phyloP scores from a whole-genome alignment of 305 asterid genomes.

The Withania somnifera region DNA sequence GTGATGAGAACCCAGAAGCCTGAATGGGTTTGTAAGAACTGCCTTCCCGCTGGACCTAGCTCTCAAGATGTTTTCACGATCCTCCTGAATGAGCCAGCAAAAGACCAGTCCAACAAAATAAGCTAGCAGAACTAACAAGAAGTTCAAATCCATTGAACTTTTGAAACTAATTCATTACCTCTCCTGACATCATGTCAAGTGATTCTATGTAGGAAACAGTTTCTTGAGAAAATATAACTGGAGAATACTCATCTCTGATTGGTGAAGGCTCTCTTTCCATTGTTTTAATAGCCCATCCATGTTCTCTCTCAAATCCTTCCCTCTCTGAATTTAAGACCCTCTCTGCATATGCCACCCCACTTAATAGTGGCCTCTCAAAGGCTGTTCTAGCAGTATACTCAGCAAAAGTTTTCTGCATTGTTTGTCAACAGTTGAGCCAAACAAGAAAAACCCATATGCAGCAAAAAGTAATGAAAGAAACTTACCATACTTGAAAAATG shows the following conservation, averaged over 20 bases:
- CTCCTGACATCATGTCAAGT: constrained; percentile 98
- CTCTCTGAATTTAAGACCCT: constrained; percentile 58
- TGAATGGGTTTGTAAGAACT: constrained; percentile 84
- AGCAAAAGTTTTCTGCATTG: constrained; percentile 76
- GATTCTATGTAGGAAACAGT: constrained; percentile 80
- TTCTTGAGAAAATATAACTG: constrained; percentile 86
- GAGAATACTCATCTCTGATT: constrained; percentile 75
- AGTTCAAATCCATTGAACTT: not conserved
- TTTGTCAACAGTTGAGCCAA: too few relatives aligned
- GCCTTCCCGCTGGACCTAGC: constrained; percentile 92
- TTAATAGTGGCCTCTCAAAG: constrained; percentile 88
- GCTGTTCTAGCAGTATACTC: constrained; percentile 88
- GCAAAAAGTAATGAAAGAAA: too few relatives aligned
- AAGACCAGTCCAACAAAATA: constrained; percentile 4
- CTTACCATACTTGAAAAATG: too few relatives aligned
- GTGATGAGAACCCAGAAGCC: constrained; percentile 67
- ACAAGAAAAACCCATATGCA: too few relatives aligned
- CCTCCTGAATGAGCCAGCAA: constrained; percentile 48
- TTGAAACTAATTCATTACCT: constrained; percentile 32
- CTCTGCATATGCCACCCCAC: constrained; percentile 93
- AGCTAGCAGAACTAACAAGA: not conserved
- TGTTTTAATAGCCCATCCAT: constrained; percentile 82
- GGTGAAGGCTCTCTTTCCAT: constrained; percentile 87
- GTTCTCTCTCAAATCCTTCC: constrained; percentile 63
- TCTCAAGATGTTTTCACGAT: constrained; percentile 83